Conservation (phyloP, 2,329 filamentous ascomycete genomes). For the Sclerotinia glacialis region DNA sequence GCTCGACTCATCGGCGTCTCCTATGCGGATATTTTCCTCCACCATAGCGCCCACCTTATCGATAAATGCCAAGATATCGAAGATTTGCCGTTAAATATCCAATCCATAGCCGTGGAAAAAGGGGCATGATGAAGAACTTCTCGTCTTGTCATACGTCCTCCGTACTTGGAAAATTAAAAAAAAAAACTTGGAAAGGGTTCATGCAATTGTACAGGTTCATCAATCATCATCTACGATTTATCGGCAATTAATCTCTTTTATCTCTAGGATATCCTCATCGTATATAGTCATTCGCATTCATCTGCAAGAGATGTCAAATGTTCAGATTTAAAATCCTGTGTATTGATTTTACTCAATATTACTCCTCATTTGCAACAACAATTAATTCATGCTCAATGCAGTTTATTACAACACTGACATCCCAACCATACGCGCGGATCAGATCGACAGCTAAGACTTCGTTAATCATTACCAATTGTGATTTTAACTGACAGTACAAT, state of each 20-base stretch:
- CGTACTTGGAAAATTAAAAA: neutral
- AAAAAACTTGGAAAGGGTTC: neutral
- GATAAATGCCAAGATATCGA: slow-evolving; percentile 6
- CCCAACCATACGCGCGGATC: neutral
- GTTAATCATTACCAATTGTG: neutral
- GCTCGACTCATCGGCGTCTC: neutral
- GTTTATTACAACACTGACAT: neutral
- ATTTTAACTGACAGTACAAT: neutral
- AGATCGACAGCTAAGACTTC: neutral
- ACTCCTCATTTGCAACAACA: neutral
- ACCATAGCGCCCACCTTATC: neutral
- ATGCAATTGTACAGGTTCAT: neutral
- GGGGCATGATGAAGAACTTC: neutral
- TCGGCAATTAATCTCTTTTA: neutral
- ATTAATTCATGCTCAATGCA: neutral
- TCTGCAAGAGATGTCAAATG: neutral
- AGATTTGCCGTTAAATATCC: neutral
- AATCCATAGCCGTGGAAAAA: slow-evolving; percentile 4
- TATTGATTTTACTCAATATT: neutral
- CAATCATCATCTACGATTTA: neutral
- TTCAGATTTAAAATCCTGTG: neutral
- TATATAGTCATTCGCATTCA: neutral
- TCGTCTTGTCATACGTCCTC: neutral
- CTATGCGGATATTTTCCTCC: slow-evolving; percentile 2
- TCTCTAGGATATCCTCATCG: neutral